These are phyloP conservation scores for Chaetomium strumarium DNA, from an alignment of 2,329 filamentous ascomycete species.

Conservation along the genomic window DNA sequence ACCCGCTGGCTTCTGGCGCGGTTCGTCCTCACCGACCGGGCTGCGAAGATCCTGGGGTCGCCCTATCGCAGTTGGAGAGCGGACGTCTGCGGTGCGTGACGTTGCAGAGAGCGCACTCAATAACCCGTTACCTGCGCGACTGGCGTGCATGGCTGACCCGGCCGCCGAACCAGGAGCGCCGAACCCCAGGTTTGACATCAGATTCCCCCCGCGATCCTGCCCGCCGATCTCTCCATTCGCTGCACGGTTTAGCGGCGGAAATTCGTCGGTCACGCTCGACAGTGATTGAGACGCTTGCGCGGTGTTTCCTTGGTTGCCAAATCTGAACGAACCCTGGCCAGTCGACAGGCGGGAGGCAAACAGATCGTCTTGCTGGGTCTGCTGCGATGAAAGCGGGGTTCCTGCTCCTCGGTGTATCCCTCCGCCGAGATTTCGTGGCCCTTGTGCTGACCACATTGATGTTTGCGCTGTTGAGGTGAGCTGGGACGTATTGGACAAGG, in stretches of 20 bases:
- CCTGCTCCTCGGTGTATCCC: conserved; percentile 47
- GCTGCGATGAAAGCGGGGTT: conserved; percentile 47
- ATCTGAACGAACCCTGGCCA: conserved; percentile 47
- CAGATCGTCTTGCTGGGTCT: conserved; percentile 44
- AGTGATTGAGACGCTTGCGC: conserved; percentile 43
- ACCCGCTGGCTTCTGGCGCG: conserved; percentile 39
- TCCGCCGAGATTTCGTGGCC: conserved; percentile 43
- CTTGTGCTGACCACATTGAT: conserved; percentile 50
- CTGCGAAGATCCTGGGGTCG: conserved; percentile 42
- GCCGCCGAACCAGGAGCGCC: conserved; percentile 40
- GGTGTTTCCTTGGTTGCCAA: conserved; percentile 42
- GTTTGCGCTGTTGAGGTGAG: conserved; percentile 43
- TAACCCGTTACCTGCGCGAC: conserved; percentile 52
- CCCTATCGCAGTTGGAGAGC: conserved; percentile 38
- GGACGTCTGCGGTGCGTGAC: conserved; percentile 43
- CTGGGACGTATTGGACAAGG: conserved; percentile 56
- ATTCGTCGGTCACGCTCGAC: conserved; percentile 50
- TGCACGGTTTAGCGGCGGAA: conserved; percentile 55
- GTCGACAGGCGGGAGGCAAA: conserved; percentile 36
- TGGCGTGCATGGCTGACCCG: conserved; percentile 35
- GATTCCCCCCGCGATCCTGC: conserved; percentile 46
- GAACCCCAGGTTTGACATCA: conserved; percentile 52
- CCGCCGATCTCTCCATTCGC: conserved; percentile 50
- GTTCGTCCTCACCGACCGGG: conserved; percentile 38
- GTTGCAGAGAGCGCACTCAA: conserved; percentile 60